A percentile compares a stretch with the other conserved stretches of the same genome.
phyloP scores from a whole-genome alignment of 495 filamentous ascomycete genomes.

The Cryomyces antarcticus region DNA sequence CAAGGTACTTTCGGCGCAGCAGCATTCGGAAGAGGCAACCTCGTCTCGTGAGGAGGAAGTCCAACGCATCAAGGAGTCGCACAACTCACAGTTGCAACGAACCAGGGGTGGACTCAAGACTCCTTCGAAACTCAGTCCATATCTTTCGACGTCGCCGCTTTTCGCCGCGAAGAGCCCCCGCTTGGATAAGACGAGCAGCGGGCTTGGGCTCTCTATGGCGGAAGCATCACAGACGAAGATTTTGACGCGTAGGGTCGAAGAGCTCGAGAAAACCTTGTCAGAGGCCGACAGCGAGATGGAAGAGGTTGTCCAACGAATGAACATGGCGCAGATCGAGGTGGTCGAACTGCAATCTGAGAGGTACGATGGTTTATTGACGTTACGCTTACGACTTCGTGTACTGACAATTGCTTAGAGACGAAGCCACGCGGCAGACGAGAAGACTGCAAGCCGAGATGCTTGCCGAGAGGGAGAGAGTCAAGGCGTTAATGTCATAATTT shows the following conservation, averaged over 20 bases:
- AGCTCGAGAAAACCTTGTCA: conserved; percentile 62
- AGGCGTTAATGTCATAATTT: conserved; percentile 13
- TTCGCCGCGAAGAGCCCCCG: conserved; percentile 35
- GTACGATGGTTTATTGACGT: conserved; percentile 19
- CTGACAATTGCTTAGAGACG: conserved; percentile 39
- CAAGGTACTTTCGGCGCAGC: conserved; percentile 60
- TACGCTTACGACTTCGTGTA: neutral
- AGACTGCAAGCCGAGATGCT: conserved; percentile 46
- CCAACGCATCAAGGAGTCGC: conserved; percentile 47
- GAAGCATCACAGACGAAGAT: conserved; percentile 48
- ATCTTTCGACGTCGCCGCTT: conserved; percentile 38
- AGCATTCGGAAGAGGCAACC: conserved; percentile 67
- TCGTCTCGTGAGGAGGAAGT: conserved; percentile 73
- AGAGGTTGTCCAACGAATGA: conserved; percentile 79
- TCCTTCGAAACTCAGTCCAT: neutral
- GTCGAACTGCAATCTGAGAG: conserved; percentile 77
- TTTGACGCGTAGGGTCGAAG: conserved; percentile 49
- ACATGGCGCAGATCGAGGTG: conserved; percentile 83
- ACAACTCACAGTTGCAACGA: conserved; percentile 57
- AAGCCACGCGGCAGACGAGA: conserved; percentile 64
- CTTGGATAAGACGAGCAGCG: conserved; percentile 35
- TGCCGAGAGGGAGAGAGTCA: conserved; percentile 36
- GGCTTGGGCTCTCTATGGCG: conserved; percentile 32
- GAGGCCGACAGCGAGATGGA: conserved; percentile 88
- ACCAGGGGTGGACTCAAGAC: conserved; percentile 15